Evolutionary conservation across 2,329 filamentous ascomycete species (phyloP).

Genomic region (Colletotrichum scovillei): DNA sequence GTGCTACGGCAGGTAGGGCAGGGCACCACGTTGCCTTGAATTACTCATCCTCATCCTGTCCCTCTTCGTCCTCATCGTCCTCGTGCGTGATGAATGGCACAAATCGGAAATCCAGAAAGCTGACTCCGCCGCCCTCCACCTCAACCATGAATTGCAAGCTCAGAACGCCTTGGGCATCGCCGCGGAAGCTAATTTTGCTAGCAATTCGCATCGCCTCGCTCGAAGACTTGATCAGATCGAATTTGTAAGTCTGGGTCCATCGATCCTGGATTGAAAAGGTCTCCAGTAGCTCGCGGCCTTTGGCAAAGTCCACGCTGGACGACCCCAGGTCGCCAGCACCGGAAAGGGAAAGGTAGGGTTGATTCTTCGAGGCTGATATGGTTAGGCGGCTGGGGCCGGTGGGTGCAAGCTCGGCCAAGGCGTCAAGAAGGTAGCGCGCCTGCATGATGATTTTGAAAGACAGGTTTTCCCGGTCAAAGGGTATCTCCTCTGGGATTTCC

Average conservation of each 20-base stretch:
- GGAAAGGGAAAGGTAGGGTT: conserved; percentile 81
- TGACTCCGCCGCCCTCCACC: conserved; percentile 75
- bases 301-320: conserved; percentile 75
- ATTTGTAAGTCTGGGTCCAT: conserved; percentile 83
- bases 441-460: conserved; percentile 96
- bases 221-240: conserved; percentile 85
- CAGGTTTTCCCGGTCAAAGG: conserved; percentile 83
- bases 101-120: conserved; percentile 86
- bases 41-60: conserved; percentile 43
- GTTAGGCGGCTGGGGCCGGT: conserved; percentile 80
- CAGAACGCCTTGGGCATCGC: conserved; percentile 89
- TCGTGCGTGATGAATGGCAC: conserved; percentile 77
- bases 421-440: conserved; percentile 77
- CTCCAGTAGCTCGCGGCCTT: conserved; percentile 76
- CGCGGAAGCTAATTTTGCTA: conserved; percentile 90
- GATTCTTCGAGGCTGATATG: conserved; percentile 71
- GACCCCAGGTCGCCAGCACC: conserved; percentile 70
- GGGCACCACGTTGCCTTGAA: background rate
- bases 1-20: background rate
- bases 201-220: conserved; percentile 93
- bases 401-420: conserved; percentile 74
- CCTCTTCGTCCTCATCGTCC: conserved; percentile 58
- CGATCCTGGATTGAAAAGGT: conserved; percentile 74
- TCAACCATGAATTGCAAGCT: conserved; percentile 98
- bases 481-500: conserved; percentile 82